Conservation (phyloP, 306 rosid species). For the Fagus sylvatica region DNA sequence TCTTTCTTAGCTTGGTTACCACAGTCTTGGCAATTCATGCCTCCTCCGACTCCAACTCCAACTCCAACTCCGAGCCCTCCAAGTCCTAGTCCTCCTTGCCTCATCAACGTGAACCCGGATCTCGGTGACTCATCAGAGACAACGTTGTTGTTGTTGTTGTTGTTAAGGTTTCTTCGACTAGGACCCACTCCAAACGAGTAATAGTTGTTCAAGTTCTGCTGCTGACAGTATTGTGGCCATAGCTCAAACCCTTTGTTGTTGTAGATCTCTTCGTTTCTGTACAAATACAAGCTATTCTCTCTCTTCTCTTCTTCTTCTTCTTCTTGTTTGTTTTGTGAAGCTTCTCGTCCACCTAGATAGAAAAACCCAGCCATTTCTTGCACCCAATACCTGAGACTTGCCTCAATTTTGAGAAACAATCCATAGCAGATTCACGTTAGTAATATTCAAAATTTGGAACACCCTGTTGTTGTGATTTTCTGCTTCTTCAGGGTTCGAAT, state of each 20-base stretch:
- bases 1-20: slow-evolving; percentile 98
- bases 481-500: slow-evolving; percentile 22
- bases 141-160: slow-evolving; percentile 32
- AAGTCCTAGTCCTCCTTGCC: slow-evolving; percentile 44
- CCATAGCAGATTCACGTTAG: slow-evolving; percentile 63
- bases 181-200: slow-evolving; percentile 80
- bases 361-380: slow-evolving; percentile 87
- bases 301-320: slow-evolving; percentile 31
- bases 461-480: slow-evolving; percentile 20
- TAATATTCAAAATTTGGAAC: background rate
- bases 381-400: slow-evolving; percentile 50
- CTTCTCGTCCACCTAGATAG: slow-evolving; percentile 74
- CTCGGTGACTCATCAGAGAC: slow-evolving; percentile 57
- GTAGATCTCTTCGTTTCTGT: slow-evolving; percentile 77
- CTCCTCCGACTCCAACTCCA: slow-evolving; percentile 4
- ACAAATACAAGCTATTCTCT: slow-evolving; percentile 37
- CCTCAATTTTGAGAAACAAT: slow-evolving; percentile 54
- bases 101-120: slow-evolving; percentile 65
- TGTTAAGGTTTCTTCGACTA: slow-evolving; percentile 34
- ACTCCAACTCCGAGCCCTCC: slow-evolving; percentile 9
- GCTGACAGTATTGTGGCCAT: slow-evolving; percentile 74
- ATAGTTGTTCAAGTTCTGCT: slow-evolving; percentile 45
- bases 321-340: slow-evolving; percentile 29
- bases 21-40: slow-evolving; percentile 89
- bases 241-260: slow-evolving; percentile 58